Conservation (phyloP, 2,329 filamentous ascomycete species). For the Xylaria sp. region DNA sequence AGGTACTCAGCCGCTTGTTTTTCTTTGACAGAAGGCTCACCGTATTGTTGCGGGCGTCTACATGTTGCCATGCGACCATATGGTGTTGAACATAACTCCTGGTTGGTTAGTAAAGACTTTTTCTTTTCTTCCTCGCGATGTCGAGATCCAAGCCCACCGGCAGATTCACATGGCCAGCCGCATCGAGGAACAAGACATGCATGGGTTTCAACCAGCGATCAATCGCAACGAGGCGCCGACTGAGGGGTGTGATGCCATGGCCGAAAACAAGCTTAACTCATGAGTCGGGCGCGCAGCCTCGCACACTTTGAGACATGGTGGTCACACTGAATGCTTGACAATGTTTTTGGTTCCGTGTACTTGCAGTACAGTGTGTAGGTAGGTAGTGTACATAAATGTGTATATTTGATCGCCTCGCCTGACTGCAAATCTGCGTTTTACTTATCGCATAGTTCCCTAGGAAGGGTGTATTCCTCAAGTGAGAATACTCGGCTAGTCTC, state of each 20-base stretch:
- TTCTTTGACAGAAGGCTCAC: neutral
- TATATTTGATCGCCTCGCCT: neutral
- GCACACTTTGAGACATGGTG: neutral
- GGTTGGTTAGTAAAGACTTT: too few species aligned
- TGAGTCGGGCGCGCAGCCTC: neutral
- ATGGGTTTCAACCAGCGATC: neutral
- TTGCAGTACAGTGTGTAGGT: neutral
- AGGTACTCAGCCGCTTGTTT: neutral
- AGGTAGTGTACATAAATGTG: neutral
- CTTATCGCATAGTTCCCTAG: too few species aligned
- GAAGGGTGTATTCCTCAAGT: too few species aligned
- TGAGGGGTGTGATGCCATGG: neutral
- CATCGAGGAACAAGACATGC: conserved; percentile 10
- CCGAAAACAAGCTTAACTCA: conserved; percentile 7
- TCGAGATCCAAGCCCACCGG: conserved; percentile 13
- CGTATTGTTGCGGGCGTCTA: neutral
- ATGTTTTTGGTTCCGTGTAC: neutral
- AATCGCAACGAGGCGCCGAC: neutral
- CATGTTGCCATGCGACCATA: neutral
- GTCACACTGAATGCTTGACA: neutral
- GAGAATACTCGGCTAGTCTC: too few species aligned
- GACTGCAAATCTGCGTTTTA: too few species aligned
- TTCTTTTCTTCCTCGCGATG: neutral
- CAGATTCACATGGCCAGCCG: conserved; percentile 8
- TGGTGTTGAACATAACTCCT: neutral